Percentiles rank a stretch among this genome's conserved stretches.
Conservation (phyloP, 768 basidiomycete species). For the Psilocybe azurescens region DNA sequence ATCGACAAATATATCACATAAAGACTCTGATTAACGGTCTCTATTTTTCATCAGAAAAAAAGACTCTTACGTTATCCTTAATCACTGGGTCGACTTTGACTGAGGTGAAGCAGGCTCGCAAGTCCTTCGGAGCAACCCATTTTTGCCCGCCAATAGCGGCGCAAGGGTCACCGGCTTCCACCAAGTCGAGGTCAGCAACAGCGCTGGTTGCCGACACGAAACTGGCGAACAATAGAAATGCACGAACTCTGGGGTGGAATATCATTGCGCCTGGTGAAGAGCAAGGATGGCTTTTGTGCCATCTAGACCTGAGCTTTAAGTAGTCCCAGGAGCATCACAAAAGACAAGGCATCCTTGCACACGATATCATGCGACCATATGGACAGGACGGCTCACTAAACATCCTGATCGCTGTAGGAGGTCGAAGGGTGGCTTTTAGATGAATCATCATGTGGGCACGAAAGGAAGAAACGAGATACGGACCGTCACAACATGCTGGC, state of each 20-base stretch:
- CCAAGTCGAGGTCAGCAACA: neutral
- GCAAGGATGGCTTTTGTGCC: neutral
- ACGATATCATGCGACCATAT: conserved; percentile 23
- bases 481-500: neutral
- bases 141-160: conserved; percentile 57
- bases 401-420: conserved; percentile 7
- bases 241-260: conserved; percentile 12
- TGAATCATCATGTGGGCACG: conserved; percentile 18
- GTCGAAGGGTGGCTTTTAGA: conserved; percentile 21
- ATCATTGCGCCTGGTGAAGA: conserved; percentile 9
- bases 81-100: conserved; percentile 51
- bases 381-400: conserved; percentile 5
- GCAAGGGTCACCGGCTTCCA: conserved; percentile 48
- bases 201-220: conserved; percentile 15
- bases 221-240: conserved; percentile 17
- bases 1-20: neutral
- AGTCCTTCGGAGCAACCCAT: conserved; percentile 59
- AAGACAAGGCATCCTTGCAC: conserved; percentile 4
- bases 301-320: conserved; percentile 1
- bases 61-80: conserved; percentile 54
- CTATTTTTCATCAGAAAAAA: neutral
- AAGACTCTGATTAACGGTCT: neutral
- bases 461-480: conserved; percentile 3
- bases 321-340: neutral
- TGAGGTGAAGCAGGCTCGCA: conserved; percentile 57